Base-by-base conservation (phyloP, 2,329 filamentous ascomycete species). In the Colletotrichum theobromicola region DNA sequence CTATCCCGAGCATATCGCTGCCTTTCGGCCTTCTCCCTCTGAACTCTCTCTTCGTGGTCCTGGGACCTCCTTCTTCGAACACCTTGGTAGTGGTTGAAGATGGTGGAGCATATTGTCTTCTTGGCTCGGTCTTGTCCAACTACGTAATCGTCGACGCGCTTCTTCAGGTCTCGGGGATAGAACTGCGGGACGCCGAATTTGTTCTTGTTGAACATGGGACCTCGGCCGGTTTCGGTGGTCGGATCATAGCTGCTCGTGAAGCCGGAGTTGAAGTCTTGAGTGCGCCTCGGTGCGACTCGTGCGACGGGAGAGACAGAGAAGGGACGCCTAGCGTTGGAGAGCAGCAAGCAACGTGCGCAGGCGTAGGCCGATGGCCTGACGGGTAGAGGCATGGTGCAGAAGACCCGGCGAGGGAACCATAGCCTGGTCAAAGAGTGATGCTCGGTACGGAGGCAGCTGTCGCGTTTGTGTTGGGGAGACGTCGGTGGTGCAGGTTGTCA, bases 11-110 rank as follows among this genome's bases (percentile, higher is more conserved):
- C 88, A 80, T 93, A 91, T 75, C 92, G 90, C 81, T 95, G 94
- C 55, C 94, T 91, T 79, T 93, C 87, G 64, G 92, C 81, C 84
- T 94, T 94, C 76, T 95, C 93, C 57, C 87, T 85, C 42, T 85
- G 78, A 60, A 87, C 88, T 66, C 87, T 85, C 68, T 92, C 90
- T 73, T 89, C 86, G 30, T 94, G 91, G 79, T 98, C 95, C 69
- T 96, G 92, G 77, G 97, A 91, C 74, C 93, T 91, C 63, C 95
- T 89, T 79, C 95, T 90, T 28, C 96, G 93, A 74, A 98, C 90
- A 61, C 94, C 92, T 84, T 98, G 95, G 82, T 98, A 98, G 82
- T 99, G 97, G 81, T 98, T 98, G 86, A 98, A 98, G 32, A 99
- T 94, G 8, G 96, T 95, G 5, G 96, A 93, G 77, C 95, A 97